Percentiles rank a stretch among this genome's conserved stretches.
phyloP scores from a whole-genome alignment of 2,329 filamentous ascomycete species.

The Sporothrix curviconia region DNA sequence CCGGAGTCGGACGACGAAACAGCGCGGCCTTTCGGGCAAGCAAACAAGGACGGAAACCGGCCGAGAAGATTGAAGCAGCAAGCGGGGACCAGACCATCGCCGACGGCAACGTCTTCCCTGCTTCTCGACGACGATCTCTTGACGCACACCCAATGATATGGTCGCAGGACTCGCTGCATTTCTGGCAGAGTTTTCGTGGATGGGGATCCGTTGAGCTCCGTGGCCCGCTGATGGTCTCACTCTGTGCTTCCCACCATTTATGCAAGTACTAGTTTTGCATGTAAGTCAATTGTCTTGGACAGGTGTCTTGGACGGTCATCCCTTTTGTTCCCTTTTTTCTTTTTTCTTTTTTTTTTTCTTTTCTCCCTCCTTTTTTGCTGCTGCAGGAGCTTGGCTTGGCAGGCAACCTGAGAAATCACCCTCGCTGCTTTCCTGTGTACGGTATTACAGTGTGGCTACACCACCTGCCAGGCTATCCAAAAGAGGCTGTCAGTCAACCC shows the following conservation, averaged over 20 bases:
- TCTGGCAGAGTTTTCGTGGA: not conserved
- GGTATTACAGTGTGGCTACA: conserved; percentile 4
- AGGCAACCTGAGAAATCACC: not conserved
- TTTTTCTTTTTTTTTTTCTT: not conserved
- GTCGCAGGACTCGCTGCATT: not conserved
- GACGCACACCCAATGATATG: not conserved
- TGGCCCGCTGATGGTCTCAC: conserved; percentile 13
- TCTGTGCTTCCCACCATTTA: conserved; percentile 20
- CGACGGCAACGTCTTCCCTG: not conserved
- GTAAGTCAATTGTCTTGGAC: conserved; percentile 24
- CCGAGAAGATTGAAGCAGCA: too few species aligned
- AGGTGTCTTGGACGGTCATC: not conserved
- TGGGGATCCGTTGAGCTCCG: conserved; percentile 13
- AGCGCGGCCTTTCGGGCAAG: not conserved
- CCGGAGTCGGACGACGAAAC: not conserved
- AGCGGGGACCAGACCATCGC: too few species aligned
- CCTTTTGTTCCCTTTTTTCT: not conserved
- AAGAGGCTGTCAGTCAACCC: conserved; percentile 3
- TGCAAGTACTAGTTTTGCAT: conserved; percentile 24
- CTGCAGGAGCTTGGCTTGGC: not conserved
- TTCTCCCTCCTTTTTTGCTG: too few species aligned
- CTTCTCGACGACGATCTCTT: not conserved
- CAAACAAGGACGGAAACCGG: not conserved
- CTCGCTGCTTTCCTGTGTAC: not conserved
- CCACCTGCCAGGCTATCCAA: conserved; percentile 5